Percentiles rank a stretch among this genome's conserved stretches.
Evolutionary conservation across 2,329 filamentous ascomycete genomes (phyloP).

Genomic region (Colletotrichum falcatum): DNA sequence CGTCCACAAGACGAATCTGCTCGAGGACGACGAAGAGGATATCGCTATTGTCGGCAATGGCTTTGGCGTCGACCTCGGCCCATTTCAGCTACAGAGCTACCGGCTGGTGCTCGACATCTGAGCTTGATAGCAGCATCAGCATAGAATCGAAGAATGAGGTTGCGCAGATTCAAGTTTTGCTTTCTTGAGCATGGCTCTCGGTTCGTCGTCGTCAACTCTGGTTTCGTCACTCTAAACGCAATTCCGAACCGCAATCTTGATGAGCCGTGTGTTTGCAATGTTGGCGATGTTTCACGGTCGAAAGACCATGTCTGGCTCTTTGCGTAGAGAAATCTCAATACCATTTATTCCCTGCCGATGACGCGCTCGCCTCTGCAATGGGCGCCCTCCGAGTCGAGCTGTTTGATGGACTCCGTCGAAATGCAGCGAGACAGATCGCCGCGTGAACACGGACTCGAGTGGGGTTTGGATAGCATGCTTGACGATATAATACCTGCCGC

Average conservation of each 20-base stretch:
- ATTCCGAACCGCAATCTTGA: background rate
- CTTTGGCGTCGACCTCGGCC: constrained; percentile 61
- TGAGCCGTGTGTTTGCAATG: background rate
- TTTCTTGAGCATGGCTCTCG: background rate
- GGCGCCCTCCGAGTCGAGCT: too few species aligned
- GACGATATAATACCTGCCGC: too few species aligned
- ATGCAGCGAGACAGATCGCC: too few species aligned
- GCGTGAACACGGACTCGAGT: too few species aligned
- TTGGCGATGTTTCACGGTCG: background rate
- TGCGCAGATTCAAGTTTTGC: background rate
- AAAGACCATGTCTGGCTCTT: background rate
- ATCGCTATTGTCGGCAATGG: constrained; percentile 51
- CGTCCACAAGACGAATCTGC: constrained; percentile 72
- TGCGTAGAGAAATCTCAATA: background rate
- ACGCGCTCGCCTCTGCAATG: too few species aligned
- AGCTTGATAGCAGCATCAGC: too few species aligned
- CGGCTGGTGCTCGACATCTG: constrained; percentile 50
- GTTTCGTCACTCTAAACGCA: background rate
- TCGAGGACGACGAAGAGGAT: constrained; percentile 72
- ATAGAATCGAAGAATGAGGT: background rate
- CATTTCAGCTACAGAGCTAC: constrained; percentile 72
- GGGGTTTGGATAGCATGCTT: too few species aligned
- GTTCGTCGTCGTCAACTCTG: background rate
- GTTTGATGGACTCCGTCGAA: too few species aligned
- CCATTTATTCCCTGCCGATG: background rate